Percentiles rank a stretch among this genome's conserved stretches.
Evolutionary conservation across 495 filamentous ascomycete genomes (phyloP).

Genomic region (Podospora comata): DNA sequence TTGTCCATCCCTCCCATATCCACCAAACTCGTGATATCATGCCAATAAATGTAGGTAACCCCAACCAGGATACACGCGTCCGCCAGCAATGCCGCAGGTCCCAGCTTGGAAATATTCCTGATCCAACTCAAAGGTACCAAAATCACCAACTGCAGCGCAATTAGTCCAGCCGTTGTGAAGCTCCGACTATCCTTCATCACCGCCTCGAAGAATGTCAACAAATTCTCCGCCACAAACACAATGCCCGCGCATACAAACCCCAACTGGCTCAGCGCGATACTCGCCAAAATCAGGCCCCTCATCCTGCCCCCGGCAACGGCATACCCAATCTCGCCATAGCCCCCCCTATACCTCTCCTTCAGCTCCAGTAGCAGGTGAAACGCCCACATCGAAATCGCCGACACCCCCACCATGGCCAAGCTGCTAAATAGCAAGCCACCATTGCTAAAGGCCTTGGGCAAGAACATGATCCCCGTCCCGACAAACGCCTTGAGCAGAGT

Average conservation of each 20-base stretch:
- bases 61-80: conserved; percentile 62
- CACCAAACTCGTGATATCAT: conserved; percentile 52
- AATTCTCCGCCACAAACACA: conserved; percentile 64
- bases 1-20: conserved; percentile 42
- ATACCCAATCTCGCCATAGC: conserved; percentile 62
- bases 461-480: conserved; percentile 66
- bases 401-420: conserved; percentile 54
- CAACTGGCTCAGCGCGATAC: conserved; percentile 63
- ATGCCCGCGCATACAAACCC: conserved; percentile 66
- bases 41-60: conserved; percentile 62
- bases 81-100: conserved; percentile 56
- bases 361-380: conserved; percentile 62
- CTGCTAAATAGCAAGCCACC: conserved; percentile 65
- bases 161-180: conserved; percentile 47
- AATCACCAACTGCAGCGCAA: conserved; percentile 53
- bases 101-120: conserved; percentile 63
- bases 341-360: conserved; percentile 50
- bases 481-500: conserved; percentile 64
- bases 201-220: conserved; percentile 55
- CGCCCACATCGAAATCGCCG: conserved; percentile 54
- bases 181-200: conserved; percentile 41
- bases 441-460: conserved; percentile 65
- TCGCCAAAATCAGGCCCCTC: conserved; percentile 52
- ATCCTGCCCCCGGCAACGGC: conserved; percentile 51
- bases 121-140: conserved; percentile 60